phyloP scores from a whole-genome alignment of 768 basidiomycete genomes.

The Rhizopogon sp. region DNA sequence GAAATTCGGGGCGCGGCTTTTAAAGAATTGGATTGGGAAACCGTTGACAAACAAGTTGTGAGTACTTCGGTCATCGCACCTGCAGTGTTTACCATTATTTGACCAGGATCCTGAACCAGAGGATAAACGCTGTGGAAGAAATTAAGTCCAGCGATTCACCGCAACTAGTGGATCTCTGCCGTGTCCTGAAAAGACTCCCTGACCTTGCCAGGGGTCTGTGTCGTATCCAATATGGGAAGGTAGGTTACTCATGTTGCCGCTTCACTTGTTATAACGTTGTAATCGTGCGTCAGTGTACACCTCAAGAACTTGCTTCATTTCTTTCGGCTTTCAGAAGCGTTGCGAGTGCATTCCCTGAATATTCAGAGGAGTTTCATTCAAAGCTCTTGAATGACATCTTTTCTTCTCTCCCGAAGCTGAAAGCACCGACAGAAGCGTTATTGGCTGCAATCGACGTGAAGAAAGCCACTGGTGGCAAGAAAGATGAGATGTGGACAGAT shows the following conservation, averaged over 20 bases:
- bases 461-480: slow-evolving; percentile 60
- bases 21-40: slow-evolving; percentile 82
- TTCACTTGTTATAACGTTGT: background rate
- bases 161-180: slow-evolving; percentile 60
- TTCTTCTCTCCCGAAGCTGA: slow-evolving; percentile 60
- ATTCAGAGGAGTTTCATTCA: slow-evolving; percentile 53
- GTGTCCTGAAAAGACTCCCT: slow-evolving; percentile 69
- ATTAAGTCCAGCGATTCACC: slow-evolving; percentile 60
- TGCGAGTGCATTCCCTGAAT: slow-evolving; percentile 52
- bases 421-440: slow-evolving; percentile 47
- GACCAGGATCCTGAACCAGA: slow-evolving; percentile 62
- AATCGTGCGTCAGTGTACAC: slow-evolving; percentile 54
- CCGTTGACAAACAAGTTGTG: slow-evolving; percentile 64
- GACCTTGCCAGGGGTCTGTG: slow-evolving; percentile 85
- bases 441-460: slow-evolving; percentile 54
- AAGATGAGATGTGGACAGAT: slow-evolving; percentile 66
- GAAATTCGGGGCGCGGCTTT: slow-evolving; percentile 78
- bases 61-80: background rate
- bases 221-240: slow-evolving; percentile 89
- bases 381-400: slow-evolving; percentile 67
- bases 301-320: slow-evolving; percentile 73
- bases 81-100: background rate
- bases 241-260: slow-evolving; percentile 25
- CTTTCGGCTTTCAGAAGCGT: slow-evolving; percentile 74
- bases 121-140: slow-evolving; percentile 84